phyloP scores from a whole-genome alignment of 257 asterid genomes.

The Vinca minor region DNA sequence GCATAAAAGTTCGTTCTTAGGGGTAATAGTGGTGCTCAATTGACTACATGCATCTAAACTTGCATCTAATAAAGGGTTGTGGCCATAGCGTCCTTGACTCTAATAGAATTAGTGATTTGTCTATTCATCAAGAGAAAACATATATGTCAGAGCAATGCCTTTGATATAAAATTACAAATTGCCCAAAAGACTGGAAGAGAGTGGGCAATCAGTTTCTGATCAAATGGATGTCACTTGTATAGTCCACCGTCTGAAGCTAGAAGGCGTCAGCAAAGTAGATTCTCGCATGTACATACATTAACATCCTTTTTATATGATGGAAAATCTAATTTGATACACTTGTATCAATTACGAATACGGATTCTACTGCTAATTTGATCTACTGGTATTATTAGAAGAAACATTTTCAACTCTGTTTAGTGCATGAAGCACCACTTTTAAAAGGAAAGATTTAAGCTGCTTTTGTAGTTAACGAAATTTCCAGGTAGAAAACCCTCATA shows the following conservation, averaged over 20 bases:
- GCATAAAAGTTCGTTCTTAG: too few relatives aligned
- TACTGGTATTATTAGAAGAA: background rate
- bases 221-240: too few relatives aligned
- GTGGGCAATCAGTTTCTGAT: too few relatives aligned
- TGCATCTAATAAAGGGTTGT: background rate
- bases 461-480: background rate
- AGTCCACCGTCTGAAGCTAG: too few relatives aligned
- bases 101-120: background rate
- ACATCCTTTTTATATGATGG: background rate
- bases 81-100: background rate
- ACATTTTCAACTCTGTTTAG: too few relatives aligned
- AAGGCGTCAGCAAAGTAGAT: background rate
- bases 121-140: background rate
- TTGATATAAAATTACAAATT: background rate
- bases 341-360: background rate
- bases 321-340: background rate
- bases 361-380: background rate
- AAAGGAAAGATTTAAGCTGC: too few relatives aligned
- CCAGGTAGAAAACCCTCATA: background rate
- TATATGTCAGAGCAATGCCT: background rate
- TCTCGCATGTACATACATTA: background rate
- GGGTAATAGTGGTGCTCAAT: background rate
- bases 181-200: background rate
- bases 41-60: background rate
- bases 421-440: too few relatives aligned